Evolutionary conservation across 441 rosid genomes (phyloP), one percentile per base, ranked within the genome.

Genomic region (Breynia disticha): DNA sequence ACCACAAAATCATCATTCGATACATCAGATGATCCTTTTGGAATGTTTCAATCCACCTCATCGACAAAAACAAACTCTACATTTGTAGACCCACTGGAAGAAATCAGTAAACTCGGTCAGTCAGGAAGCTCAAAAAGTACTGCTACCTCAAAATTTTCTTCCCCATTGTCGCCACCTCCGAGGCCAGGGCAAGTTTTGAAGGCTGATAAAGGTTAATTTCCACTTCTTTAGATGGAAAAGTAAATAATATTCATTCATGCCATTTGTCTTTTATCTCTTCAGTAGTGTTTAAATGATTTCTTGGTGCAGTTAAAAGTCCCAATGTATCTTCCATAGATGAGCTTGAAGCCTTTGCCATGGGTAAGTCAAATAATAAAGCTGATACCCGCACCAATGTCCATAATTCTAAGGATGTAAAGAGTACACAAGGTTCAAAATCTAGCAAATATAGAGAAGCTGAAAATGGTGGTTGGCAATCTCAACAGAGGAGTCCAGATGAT

Each of bases 301-400:
- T 43, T 69, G 28, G 48, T 67, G 67, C 83, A 84, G 95, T 32
- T 54, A 79, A 71, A 66, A 70, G 71, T 62, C 67, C 79, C 15
- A 68, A 41, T 58, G 67, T 50, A 21, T 76, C 95, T 73, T 63
- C 78, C 28, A 70, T 81, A 14, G 91, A 88, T 67, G 90, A 78
- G 59, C 88, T 93, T 65, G 90, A 84, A 68, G 79, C 74, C 32
- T 88, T 82, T 72, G 87, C 87, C 46, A 81, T 64, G 80, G 83
- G 75, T 50, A 64, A 72, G 37, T 72, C 51, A 61, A 68, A 43
- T 19, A 76, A 66, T 54, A 82, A 71, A 65, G 71, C 64, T 60
- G 46, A 22, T 63, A 32, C 54, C 46, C 54, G 10, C 53, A 67
- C 72, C 1, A 61, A 69, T 38, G 66, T 44, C 56, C 55, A 19